A percentile compares a stretch with the other conserved stretches of the same genome.
phyloP scores from a whole-genome alignment of 1,284 basidiomycete genomes.

The Chiua sp. region DNA sequence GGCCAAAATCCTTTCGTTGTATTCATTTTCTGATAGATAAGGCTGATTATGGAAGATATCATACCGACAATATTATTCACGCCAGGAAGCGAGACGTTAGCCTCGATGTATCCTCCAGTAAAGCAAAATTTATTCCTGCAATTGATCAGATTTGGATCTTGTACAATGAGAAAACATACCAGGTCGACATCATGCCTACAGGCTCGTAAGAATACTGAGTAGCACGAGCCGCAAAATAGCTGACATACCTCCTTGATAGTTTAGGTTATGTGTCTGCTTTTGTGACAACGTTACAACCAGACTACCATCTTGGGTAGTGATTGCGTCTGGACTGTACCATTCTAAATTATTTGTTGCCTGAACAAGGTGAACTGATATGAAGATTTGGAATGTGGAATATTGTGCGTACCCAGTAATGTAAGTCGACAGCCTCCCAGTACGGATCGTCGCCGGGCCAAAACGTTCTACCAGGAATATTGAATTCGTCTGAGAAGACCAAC shows the following conservation, averaged over 20 bases:
- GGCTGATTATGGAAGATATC: slow-evolving; percentile 23
- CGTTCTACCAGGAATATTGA: slow-evolving; percentile 72
- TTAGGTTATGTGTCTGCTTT: slow-evolving; percentile 58
- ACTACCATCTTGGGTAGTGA: slow-evolving; percentile 69
- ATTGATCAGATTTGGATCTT: slow-evolving; percentile 9
- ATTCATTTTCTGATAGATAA: slow-evolving; percentile 10
- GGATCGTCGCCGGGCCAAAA: slow-evolving; percentile 76
- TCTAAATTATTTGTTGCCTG: slow-evolving; percentile 58
- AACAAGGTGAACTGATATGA: slow-evolving; percentile 47
- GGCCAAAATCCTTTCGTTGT: slow-evolving; percentile 55
- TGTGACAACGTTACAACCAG: slow-evolving; percentile 69
- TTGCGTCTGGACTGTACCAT: slow-evolving; percentile 70
- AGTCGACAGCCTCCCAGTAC: slow-evolving; percentile 76
- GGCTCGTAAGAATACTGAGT: slow-evolving; percentile 28
- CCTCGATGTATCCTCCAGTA: slow-evolving; percentile 67
- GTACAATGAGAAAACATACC: slow-evolving; percentile 23
- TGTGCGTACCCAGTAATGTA: slow-evolving; percentile 58
- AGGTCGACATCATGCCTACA: slow-evolving; percentile 41
- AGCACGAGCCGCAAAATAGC: not conserved
- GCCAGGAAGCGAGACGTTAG: slow-evolving; percentile 71
- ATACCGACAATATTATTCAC: slow-evolving; percentile 54
- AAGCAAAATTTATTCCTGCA: slow-evolving; percentile 82
- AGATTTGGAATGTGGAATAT: not conserved
- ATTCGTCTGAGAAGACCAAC: slow-evolving; percentile 83
- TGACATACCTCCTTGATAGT: slow-evolving; percentile 59